These are phyloP conservation scores for Byssothecium circinans DNA, from an alignment of 2,329 filamentous ascomycete genomes.

Conservation along the genomic window DNA sequence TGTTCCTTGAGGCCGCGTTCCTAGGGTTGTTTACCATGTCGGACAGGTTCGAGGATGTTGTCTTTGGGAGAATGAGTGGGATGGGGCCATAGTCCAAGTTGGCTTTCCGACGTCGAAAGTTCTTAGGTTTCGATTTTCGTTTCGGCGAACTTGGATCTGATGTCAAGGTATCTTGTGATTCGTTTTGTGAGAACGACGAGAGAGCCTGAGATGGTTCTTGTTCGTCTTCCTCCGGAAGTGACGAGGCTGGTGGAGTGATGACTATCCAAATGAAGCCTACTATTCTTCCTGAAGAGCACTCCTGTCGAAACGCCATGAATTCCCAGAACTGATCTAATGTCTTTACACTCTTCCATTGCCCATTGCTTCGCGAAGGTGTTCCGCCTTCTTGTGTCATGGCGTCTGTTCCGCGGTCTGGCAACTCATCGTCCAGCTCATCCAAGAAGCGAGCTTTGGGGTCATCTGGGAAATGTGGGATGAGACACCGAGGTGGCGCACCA, in stretches of 20 bases:
- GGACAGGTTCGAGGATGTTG: slow-evolving; percentile 40
- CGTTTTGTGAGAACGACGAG: slow-evolving; percentile 17
- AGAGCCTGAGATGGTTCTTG: slow-evolving; percentile 28
- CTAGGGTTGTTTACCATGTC: slow-evolving; percentile 53
- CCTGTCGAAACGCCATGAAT: slow-evolving; percentile 94
- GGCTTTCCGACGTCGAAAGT: slow-evolving; percentile 23
- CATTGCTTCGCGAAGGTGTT: slow-evolving; percentile 56
- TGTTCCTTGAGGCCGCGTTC: slow-evolving; percentile 40
- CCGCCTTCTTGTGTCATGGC: slow-evolving; percentile 39
- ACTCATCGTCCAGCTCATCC: slow-evolving; percentile 84
- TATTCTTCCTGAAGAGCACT: slow-evolving; percentile 88
- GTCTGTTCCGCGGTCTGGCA: slow-evolving; percentile 55
- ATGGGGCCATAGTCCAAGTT: slow-evolving; percentile 59
- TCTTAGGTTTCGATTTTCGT: slow-evolving; percentile 13
- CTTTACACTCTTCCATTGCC: slow-evolving; percentile 80
- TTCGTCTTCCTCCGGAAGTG: slow-evolving; percentile 38
- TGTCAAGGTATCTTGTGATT: slow-evolving; percentile 17
- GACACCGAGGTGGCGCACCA: slow-evolving; percentile 74
- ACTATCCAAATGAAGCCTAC: slow-evolving; percentile 96
- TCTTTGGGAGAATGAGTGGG: slow-evolving; percentile 67
- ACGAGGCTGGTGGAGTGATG: slow-evolving; percentile 62
- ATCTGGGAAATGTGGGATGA: slow-evolving; percentile 90
- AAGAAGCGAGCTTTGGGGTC: slow-evolving; percentile 92
- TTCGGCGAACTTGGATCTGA: slow-evolving; percentile 9
- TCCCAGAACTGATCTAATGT: slow-evolving; percentile 96